Base-by-base conservation (phyloP, 1,139 yeast species). In the Trichomonascaceae sp. region DNA sequence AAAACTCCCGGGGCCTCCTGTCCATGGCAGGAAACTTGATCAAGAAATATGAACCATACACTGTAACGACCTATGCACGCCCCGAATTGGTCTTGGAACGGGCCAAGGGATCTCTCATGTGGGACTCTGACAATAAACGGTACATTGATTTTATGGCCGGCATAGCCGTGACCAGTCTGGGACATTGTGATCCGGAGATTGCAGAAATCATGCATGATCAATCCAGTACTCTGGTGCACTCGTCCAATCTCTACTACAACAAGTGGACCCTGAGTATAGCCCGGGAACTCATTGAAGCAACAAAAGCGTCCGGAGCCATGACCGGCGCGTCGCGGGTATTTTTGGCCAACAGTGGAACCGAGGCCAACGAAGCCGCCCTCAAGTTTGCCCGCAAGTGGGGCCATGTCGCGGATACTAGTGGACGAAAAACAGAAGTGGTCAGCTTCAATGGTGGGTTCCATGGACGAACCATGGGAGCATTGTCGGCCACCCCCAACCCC, bases 331-430 rank as follows among this genome's bases (percentile, higher is more conserved):
- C 80, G 22, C 65, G 77, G 39, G 94, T 85, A n/a, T 89, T 89
- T 49, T 62, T 89, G 39, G 77, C 92, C 52, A 89, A 87, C 53
- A 79, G 94, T 0, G 98, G 98, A 32, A 77, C 97, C 5, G 98
- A 89, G 58, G 97, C 98, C 37, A 89, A 87, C 51, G 98, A 89
- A 56, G 98, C 97, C 1, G 98, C 98, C 1, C 61, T 89, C 48
- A 89, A 89, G 56, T 89, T 89, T 62, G 96, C 96, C 13, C 73
- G 96, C 52, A 87, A 84, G 54, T 69, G 72, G 50, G 95, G 93
- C 37, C 75, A 74, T 44, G 45, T 62, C 3, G 11, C 11, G 11
- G 6, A 6, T 8, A 20, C 6, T 6, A 11, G 23, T 11, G 23
- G 23, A 6, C 34, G 38, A 15, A 40, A 42, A 9, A 48, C 46